Conservation (phyloP, 2,329 filamentous ascomycete species). For the Colletotrichum falcatum region DNA sequence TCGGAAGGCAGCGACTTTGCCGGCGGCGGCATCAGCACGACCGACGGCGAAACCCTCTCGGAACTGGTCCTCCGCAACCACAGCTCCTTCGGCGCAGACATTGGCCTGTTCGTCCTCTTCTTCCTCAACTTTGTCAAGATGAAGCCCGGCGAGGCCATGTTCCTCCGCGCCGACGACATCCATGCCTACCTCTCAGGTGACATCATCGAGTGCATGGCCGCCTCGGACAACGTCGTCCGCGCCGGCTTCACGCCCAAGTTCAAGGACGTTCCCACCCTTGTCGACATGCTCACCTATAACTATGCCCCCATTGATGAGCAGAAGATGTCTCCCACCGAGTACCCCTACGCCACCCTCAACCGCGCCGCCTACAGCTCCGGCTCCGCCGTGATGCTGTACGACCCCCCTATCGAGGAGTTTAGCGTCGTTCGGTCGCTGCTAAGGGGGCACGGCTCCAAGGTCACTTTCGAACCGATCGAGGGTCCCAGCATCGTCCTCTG, state of each 20-base stretch:
- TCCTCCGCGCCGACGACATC: conserved; percentile 95
- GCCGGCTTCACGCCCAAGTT: conserved; percentile 98
- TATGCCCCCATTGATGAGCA: conserved; percentile 95
- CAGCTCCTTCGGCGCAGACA: conserved; percentile 86
- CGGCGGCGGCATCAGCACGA: conserved; percentile 72
- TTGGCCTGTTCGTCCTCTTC: conserved; percentile 95
- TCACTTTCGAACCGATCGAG: conserved; percentile 86
- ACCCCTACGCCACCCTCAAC: conserved; percentile 87
- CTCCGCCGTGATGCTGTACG: conserved; percentile 81
- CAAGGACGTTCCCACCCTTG: conserved; percentile 92
- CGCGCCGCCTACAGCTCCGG: conserved; percentile 82
- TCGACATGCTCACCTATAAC: conserved; percentile 92
- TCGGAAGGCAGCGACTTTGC: conserved; percentile 80
- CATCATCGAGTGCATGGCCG: conserved; percentile 99
- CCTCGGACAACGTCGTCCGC: conserved; percentile 98
- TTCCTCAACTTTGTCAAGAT: conserved; percentile 97
- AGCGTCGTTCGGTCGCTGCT: conserved; percentile 86
- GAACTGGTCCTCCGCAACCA: conserved; percentile 83
- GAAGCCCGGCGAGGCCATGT: conserved; percentile 91
- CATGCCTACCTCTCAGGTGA: conserved; percentile 95
- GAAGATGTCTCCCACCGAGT: conserved; percentile 89
- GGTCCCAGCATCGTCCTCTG: conserved; percentile 95
- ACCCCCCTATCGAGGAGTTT: conserved; percentile 97
- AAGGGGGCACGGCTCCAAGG: conserved; percentile 78
- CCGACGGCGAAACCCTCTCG: conserved; percentile 76